Conservation (phyloP, 257 asterid genomes). For the Scutellaria minor region DNA sequence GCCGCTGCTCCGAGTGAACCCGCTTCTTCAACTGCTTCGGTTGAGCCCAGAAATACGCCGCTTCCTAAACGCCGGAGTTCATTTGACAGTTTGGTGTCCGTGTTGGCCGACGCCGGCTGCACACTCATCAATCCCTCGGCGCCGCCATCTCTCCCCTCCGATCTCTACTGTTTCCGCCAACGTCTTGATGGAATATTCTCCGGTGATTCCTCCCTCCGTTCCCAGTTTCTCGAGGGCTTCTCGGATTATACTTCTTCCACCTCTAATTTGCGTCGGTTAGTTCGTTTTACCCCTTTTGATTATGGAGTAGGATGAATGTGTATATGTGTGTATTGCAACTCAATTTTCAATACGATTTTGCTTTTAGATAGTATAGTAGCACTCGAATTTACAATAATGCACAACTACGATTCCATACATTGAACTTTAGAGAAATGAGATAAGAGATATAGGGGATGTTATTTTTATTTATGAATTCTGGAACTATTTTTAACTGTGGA, state of each 20-base stretch:
- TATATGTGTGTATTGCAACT: too few relatives aligned
- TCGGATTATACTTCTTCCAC: conserved; percentile 55
- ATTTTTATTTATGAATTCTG: background rate
- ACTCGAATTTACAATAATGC: background rate
- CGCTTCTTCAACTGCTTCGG: conserved; percentile 34
- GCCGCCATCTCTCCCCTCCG: conserved; percentile 73
- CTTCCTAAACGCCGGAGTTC: conserved; percentile 18
- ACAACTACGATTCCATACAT: too few relatives aligned
- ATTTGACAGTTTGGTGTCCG: conserved; percentile 51
- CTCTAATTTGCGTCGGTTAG: conserved; percentile 65
- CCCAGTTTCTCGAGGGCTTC: conserved; percentile 65
- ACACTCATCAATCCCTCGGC: conserved; percentile 64
- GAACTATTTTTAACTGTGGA: background rate
- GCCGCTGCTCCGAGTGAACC: conserved; percentile 31
- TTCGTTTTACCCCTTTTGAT: conserved; percentile 7
- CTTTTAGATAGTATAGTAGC: conserved; percentile 6
- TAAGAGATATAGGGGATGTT: background rate
- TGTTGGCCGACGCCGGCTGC: conserved; percentile 83
- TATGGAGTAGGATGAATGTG: too few relatives aligned
- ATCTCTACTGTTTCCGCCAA: conserved; percentile 65
- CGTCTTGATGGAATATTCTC: conserved; percentile 58
- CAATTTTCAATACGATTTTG: background rate
- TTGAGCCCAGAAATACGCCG: conserved; percentile 26
- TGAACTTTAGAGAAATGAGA: conserved; percentile 7
- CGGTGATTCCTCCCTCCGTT: conserved; percentile 53